Evolutionary conservation across 805 yeast species (phyloP).

Genomic region (Candida cerambycidarum): DNA sequence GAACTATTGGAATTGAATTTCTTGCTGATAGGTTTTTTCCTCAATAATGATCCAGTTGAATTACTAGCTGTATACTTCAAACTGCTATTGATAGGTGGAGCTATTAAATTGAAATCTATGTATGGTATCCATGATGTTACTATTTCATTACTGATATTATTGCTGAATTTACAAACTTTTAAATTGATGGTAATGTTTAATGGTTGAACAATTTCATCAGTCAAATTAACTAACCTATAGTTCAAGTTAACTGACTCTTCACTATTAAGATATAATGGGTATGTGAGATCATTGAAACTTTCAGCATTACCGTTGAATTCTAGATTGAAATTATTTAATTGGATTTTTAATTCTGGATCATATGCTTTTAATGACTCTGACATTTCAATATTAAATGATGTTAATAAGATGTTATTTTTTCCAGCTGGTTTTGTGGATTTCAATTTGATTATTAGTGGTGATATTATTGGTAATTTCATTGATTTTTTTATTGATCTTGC

Average conservation of each 20-base stretch:
- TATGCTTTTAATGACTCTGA: constrained; percentile 37
- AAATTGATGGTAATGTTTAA: constrained; percentile 9
- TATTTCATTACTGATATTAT: constrained; percentile 25
- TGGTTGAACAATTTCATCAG: constrained; percentile 15
- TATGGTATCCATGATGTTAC: constrained; percentile 41
- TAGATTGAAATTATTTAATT: constrained; percentile 8
- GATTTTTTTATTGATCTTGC: background rate
- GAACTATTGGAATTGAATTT: constrained; percentile 19
- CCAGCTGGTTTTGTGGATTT: constrained; percentile 52
- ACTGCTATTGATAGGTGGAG: constrained; percentile 40
- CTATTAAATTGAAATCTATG: constrained; percentile 36
- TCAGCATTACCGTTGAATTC: constrained; percentile 13
- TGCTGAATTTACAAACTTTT: constrained; percentile 20
- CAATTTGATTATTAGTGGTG: constrained; percentile 45
- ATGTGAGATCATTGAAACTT: constrained; percentile 14
- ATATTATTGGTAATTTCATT: constrained; percentile 27
- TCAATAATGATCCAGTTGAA: constrained; percentile 1
- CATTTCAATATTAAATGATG: constrained; percentile 49
- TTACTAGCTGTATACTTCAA: constrained; percentile 25
- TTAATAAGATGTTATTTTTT: constrained; percentile 42
- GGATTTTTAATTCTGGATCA: constrained; percentile 4
- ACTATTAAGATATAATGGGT: constrained; percentile 27
- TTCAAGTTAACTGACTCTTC: constrained; percentile 36
- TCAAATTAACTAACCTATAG: constrained; percentile 34
- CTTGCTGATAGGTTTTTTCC: constrained; percentile 1